Evolutionary conservation across 1,139 yeast genomes (phyloP), one percentile per base, ranked within the genome.

Genomic region (Suhomyces bolitotheri): DNA sequence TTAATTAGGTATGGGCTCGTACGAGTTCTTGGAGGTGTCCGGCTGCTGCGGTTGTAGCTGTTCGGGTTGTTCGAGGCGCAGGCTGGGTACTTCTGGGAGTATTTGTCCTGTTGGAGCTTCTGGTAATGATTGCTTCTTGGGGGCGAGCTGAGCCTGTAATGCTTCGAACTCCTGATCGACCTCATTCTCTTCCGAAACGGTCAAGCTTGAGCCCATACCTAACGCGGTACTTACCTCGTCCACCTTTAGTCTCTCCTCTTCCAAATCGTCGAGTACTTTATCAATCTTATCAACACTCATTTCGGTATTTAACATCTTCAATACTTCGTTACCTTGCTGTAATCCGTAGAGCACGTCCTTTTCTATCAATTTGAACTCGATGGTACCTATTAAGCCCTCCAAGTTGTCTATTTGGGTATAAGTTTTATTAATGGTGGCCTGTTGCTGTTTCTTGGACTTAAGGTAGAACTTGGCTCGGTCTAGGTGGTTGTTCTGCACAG

Each of bases 291-390:
- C 92, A 11, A 85, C 58, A 29, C 79, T 80, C 78, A 89, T 76
- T 51, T 90, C 96, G 36, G 67, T 67, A 58, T 92, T 90, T 41
- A 92, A 69, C 45, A 78, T 79, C 47, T 74, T 80, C 46, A 92
- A 71, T 7, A 88, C 87, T 39, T 71, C 66, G 54, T 84, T 88
- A 16, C 97, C 97, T 46, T 84, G 82, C 47, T 78, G 72, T 29
- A 92, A 67, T 0, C 97, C 96, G 44, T 74, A 76, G 11, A 89
- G 49, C 33, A 92, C 90, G 51, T 88, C 96, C 47, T 81, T 80
- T 56, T 90, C 97, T 24, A 92, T 82, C 43, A 86, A 63, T 50
- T 95, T 92, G 62, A 86, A 89, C 61, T 92, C 97, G 27, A 92
- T 84, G 21, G 85, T 81, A 15, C 80, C 76, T 4, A 83, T 79